Evolutionary conservation across 768 basidiomycete genomes (phyloP), one percentile per base, ranked within the genome.

Genomic region (Roridomyces roridus): DNA sequence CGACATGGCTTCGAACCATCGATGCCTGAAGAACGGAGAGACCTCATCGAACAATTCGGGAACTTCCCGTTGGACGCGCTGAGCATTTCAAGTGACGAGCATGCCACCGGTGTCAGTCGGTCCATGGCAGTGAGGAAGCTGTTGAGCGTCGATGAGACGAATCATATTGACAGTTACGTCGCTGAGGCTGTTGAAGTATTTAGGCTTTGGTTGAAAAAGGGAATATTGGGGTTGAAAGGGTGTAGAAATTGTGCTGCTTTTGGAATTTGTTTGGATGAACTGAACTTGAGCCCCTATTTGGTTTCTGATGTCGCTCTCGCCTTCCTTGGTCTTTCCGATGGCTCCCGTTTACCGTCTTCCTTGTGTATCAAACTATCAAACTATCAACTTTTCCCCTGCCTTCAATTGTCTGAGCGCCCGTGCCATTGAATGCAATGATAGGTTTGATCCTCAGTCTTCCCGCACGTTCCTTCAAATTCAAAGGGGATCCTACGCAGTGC

Each of bases 61-160:
- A 40, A n/a, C n/a, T n/a, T n/a, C 39, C 39, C 6, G 7, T 21
- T 17, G 17, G 7, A 40, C 9, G 8, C 39, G 20, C 39, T 21
- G 35, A 50, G 34, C n/a, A 50, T 17, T 20, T 23, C 48, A 8
- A 23, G 35, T 20, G 48, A 50, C 35, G 18, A 12, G 6, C 48
- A 18, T 24, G 28, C 48, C 4, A 50, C 18, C n/a, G 48, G 31
- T 8, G 37, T 50, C 18, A 26, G 35, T 3, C 18, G 20, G 18
- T 50, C 48, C 24, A 50, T 50, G 48, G 48, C 48, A 8, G 48
- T 50, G 8, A 26, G 48, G 31, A 50, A 37, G 48, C 29, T 50
- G 24, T 39, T 50, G 34, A 50, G 48, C 20, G 48, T 50, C 25
- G 48, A 50, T 21, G 48, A 50, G n/a, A 48, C 46, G 29, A 50